Conservation (phyloP, 441 rosid genomes). For the Adansonia gregorii region DNA sequence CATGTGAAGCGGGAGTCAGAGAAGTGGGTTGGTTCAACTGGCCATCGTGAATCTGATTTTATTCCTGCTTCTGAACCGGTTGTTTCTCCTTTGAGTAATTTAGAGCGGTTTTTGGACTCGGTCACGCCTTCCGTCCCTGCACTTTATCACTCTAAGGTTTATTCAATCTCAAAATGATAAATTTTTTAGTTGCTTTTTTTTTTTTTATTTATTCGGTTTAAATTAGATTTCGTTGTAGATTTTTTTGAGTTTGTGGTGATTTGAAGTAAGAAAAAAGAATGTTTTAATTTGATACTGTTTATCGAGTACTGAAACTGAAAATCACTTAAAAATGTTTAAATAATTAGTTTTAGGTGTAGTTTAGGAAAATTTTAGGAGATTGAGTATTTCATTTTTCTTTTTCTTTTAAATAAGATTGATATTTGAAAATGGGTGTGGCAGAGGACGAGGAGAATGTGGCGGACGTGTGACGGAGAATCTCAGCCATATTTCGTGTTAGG, state of each 20-base stretch:
- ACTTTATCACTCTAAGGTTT: slow-evolving; percentile 64
- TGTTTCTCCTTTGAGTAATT: slow-evolving; percentile 47
- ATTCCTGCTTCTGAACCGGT: slow-evolving; percentile 38
- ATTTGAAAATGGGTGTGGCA: slow-evolving; percentile 28
- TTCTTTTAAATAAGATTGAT: not conserved
- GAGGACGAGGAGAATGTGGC: slow-evolving; percentile 49
- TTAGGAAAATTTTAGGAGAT: not conserved
- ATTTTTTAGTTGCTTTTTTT: not conserved
- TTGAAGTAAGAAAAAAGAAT: not conserved
- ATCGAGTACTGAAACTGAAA: not conserved
- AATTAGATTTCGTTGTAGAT: not conserved
- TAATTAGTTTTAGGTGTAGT: not conserved
- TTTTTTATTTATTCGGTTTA: slow-evolving; percentile 4
- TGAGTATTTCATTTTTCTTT: not conserved
- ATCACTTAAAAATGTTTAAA: not conserved
- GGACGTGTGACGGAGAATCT: slow-evolving; percentile 46
- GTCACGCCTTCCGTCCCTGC: slow-evolving; percentile 63
- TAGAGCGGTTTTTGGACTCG: slow-evolving; percentile 64
- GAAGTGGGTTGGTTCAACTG: slow-evolving; percentile 30
- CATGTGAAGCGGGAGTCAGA: slow-evolving; percentile 34
- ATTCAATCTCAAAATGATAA: not conserved
- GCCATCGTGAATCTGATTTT: slow-evolving; percentile 31
- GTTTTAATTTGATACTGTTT: not conserved
- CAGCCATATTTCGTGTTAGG: slow-evolving; percentile 68
- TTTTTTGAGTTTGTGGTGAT: not conserved